Percentiles rank a stretch among this genome's conserved stretches.
phyloP scores from a whole-genome alignment of 108 stramenopile species.

The Stephanodiscus minutulus region DNA sequence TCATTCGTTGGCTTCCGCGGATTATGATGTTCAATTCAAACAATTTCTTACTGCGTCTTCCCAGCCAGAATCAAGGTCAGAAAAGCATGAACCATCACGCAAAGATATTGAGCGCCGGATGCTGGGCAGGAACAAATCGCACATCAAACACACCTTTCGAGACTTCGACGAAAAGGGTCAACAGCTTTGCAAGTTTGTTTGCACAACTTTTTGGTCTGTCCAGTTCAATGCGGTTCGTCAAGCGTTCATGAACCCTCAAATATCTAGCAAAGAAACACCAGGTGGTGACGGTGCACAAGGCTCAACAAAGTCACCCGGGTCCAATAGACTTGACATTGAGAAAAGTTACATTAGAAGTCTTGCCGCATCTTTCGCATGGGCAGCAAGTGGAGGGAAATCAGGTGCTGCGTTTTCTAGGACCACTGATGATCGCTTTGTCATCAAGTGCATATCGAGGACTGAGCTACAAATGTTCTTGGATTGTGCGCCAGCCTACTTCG shows the following conservation, averaged over 20 bases:
- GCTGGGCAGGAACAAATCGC: conserved; percentile 83
- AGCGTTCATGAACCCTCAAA: conserved; percentile 69
- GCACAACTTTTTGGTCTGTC: conserved; percentile 95
- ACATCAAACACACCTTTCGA: conserved; percentile 92
- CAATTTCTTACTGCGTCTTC: conserved; percentile 41
- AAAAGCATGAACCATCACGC: conserved; percentile 43
- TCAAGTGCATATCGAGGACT: conserved; percentile 92
- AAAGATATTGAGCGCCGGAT: conserved; percentile 83
- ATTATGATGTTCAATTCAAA: conserved; percentile 84
- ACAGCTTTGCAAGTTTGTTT: conserved; percentile 91
- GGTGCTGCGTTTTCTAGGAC: conserved; percentile 86
- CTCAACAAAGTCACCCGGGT: conserved; percentile 12
- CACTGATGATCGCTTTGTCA: conserved; percentile 89
- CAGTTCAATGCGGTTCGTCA: conserved; percentile 95
- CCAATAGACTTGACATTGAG: conserved; percentile 63
- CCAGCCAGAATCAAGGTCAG: conserved; percentile 26
- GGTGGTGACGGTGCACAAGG: conserved; percentile 13
- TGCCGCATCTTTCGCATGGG: conserved; percentile 82
- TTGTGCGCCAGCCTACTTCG: conserved; percentile 96
- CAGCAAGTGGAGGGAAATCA: conserved; percentile 93
- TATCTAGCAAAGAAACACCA: conserved; percentile 44
- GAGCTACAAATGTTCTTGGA: conserved; percentile 98
- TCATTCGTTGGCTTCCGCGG: conserved; percentile 84
- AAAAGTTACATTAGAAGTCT: conserved; percentile 82
- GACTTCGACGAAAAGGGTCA: conserved; percentile 91